Percentiles rank a stretch among this genome's conserved stretches.
These are phyloP conservation scores for Saturnispora mendoncae DNA, from an alignment of 805 yeast genomes.

Conservation along the genomic window DNA sequence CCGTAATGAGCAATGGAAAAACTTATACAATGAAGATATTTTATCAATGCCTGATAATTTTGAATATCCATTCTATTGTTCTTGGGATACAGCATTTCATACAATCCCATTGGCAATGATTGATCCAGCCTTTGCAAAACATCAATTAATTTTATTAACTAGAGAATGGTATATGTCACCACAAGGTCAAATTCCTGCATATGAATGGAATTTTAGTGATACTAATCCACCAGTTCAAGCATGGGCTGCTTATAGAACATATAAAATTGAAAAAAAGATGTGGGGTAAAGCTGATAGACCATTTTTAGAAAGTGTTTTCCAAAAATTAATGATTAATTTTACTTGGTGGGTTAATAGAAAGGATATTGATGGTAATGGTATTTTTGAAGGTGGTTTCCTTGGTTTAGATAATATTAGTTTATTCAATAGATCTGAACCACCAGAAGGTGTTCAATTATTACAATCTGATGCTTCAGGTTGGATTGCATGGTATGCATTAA, in stretches of 20 bases:
- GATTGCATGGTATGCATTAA: constrained; percentile 90
- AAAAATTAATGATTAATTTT: constrained; percentile 77
- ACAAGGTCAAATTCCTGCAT: constrained; percentile 94
- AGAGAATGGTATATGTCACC: constrained; percentile 98
- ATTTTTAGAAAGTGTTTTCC: constrained; percentile 87
- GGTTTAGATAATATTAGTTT: constrained; percentile 91
- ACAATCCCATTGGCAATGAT: constrained; percentile 88
- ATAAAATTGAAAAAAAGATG: constrained; percentile 78
- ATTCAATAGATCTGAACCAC: constrained; percentile 89
- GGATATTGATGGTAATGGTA: constrained; percentile 76
- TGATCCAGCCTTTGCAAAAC: constrained; percentile 87
- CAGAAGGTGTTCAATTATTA: constrained; percentile 83
- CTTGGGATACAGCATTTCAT: constrained; percentile 96
- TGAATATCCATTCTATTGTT: constrained; percentile 94
- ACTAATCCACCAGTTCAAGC: constrained; percentile 98
- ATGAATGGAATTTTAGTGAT: constrained; percentile 92
- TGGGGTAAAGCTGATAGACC: constrained; percentile 73
- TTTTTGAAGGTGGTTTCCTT: constrained; percentile 89
- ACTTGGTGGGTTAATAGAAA: constrained; percentile 98
- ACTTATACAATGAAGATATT: constrained; percentile 78
- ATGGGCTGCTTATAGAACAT: constrained; percentile 85
- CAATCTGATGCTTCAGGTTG: constrained; percentile 97
- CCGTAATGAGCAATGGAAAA: constrained; percentile 85
- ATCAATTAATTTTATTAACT: constrained; percentile 74
- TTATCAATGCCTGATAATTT: constrained; percentile 89